These are phyloP conservation scores for Boletus coccyginus DNA, from an alignment of 768 basidiomycete species.

Conservation along the genomic window DNA sequence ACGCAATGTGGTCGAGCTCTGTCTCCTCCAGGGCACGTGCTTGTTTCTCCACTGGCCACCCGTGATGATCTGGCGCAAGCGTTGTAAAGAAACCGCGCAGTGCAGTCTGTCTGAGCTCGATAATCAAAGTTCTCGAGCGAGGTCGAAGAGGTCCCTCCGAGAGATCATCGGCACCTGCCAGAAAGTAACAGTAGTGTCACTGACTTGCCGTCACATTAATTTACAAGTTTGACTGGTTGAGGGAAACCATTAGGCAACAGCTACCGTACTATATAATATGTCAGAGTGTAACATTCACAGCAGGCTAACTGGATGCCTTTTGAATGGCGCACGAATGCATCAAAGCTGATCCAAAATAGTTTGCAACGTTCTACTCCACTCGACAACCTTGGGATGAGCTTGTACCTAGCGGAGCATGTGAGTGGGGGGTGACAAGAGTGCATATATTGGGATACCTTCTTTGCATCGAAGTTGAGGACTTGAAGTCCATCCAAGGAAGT, in stretches of 20 bases:
- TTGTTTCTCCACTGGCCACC: neutral
- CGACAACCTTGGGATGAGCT: slow-evolving; percentile 68
- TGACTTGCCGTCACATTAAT: no score
- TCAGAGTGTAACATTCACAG: neutral
- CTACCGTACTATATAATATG: neutral
- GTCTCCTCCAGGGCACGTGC: slow-evolving; percentile 1
- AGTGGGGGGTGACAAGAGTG: neutral
- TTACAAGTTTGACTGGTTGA: neutral
- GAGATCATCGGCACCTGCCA: neutral
- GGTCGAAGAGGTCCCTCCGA: neutral
- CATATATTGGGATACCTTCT: slow-evolving; percentile 49
- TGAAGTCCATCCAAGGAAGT: slow-evolving; percentile 84
- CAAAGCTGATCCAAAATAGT: slow-evolving; percentile 33
- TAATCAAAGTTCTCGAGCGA: neutral
- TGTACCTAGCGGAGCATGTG: slow-evolving; percentile 46
- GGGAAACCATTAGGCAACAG: neutral
- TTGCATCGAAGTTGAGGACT: slow-evolving; percentile 73
- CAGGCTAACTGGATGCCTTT: neutral
- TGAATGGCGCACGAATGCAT: neutral
- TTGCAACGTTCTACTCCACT: slow-evolving; percentile 71
- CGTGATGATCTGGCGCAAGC: neutral
- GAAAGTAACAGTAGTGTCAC: neutral
- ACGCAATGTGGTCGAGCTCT: neutral
- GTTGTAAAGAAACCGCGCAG: neutral
- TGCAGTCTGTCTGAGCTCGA: neutral